Evolutionary conservation across 768 basidiomycete species (phyloP).

Genomic region (Boletus vermiculosoides): DNA sequence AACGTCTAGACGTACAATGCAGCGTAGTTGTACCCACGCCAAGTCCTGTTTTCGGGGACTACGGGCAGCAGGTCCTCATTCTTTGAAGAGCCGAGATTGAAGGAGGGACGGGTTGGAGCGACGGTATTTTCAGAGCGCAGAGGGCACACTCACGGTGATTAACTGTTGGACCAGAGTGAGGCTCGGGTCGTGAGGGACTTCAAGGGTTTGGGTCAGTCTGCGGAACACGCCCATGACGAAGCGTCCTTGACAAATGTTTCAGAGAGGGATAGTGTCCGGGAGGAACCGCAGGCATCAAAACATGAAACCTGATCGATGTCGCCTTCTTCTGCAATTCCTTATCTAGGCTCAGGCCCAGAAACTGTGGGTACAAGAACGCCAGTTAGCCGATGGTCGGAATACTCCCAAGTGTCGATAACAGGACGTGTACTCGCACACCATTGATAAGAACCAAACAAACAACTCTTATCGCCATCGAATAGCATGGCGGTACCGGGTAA

Average conservation of each 20-base stretch:
- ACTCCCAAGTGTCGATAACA: neutral
- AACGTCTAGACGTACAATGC: conserved; percentile 48
- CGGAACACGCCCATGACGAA: conserved; percentile 25
- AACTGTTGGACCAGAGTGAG: conserved; percentile 56
- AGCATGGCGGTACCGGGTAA: neutral
- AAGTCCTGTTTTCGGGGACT: conserved; percentile 57
- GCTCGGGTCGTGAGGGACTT: conserved; percentile 53
- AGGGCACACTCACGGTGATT: conserved; percentile 45
- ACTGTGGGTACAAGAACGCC: neutral
- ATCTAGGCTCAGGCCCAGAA: conserved; percentile 3
- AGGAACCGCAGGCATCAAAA: neutral
- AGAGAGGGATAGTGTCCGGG: neutral
- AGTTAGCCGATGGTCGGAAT: neutral
- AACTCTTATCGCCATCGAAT: neutral
- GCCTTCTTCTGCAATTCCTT: conserved; percentile 11
- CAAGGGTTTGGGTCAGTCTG: conserved; percentile 36
- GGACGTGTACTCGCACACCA: neutral
- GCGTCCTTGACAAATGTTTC: conserved; percentile 1
- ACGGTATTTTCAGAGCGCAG: neutral
- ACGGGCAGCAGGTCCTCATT: conserved; percentile 76
- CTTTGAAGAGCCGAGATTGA: conserved; percentile 35
- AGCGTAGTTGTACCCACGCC: conserved; percentile 64
- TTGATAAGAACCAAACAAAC: neutral
- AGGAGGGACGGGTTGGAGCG: conserved; percentile 1
- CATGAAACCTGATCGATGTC: neutral